These are phyloP conservation scores for Lentinula guzmanii DNA, from an alignment of 768 basidiomycete species.

Conservation along the genomic window DNA sequence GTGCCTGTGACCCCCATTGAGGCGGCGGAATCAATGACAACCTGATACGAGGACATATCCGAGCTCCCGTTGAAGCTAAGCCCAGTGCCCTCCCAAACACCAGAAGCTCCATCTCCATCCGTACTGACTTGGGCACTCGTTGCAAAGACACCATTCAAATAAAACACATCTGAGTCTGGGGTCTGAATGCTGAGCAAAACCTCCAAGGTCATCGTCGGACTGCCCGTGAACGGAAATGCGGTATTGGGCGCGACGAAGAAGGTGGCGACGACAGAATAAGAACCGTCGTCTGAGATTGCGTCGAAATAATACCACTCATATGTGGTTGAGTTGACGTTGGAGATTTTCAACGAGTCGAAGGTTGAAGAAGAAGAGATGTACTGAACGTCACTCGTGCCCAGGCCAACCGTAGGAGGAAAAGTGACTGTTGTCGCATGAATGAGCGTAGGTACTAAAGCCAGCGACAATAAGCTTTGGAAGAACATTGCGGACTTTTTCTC, in stretches of 20 bases:
- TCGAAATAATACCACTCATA: constrained; percentile 19
- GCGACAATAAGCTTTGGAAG: not conserved
- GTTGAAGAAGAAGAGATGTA: not conserved
- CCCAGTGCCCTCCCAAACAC: constrained; percentile 12
- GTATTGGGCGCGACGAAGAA: constrained; percentile 11
- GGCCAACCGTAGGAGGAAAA: not conserved
- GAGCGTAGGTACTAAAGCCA: not conserved
- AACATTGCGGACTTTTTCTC: not conserved
- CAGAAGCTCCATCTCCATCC: constrained; percentile 1
- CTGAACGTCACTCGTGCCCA: not conserved
- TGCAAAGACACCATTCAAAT: not conserved
- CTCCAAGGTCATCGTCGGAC: not conserved
- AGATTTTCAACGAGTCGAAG: constrained; percentile 10
- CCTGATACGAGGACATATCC: constrained; percentile 1
- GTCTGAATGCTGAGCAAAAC: constrained; percentile 7
- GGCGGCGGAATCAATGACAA: constrained; percentile 9
- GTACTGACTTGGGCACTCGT: constrained; percentile 5
- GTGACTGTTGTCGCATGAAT: not conserved
- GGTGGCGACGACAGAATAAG: constrained; percentile 10
- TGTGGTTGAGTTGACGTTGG: constrained; percentile 10
- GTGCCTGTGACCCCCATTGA: constrained; percentile 9
- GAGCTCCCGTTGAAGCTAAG: constrained; percentile 7
- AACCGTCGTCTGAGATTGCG: constrained; percentile 12
- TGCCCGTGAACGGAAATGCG: constrained; percentile 8
- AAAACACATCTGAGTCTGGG: constrained; percentile 9